Percentiles rank a stretch among this genome's conserved stretches.
Conservation (phyloP, 345 rosid species). For the Boechera divaricarpa region DNA sequence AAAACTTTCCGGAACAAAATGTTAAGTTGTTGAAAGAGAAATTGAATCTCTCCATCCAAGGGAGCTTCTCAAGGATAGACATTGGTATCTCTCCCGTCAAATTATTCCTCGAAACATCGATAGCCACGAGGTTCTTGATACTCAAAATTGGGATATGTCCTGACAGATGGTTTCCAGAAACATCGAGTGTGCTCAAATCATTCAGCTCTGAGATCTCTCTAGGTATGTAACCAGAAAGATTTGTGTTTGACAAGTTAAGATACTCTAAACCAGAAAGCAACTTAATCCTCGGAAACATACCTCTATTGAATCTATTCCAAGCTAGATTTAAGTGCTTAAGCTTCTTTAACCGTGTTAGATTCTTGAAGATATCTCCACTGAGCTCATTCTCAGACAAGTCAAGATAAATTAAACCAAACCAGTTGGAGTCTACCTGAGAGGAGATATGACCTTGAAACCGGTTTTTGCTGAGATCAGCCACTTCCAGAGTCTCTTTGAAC, state of each 20-base stretch:
- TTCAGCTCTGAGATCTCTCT: constrained; percentile 56
- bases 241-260: constrained; percentile 79
- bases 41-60: constrained; percentile 71
- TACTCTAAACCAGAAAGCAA: constrained; percentile 59
- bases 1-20: constrained; percentile 62
- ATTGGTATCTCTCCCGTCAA: constrained; percentile 80
- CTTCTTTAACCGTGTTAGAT: constrained; percentile 55
- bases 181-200: constrained; percentile 67
- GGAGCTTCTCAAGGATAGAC: constrained; percentile 60
- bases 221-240: constrained; percentile 70
- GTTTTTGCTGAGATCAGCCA: constrained; percentile 82
- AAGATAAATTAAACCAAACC: constrained; percentile 67
- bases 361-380: constrained; percentile 66
- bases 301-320: constrained; percentile 67
- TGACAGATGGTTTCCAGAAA: constrained; percentile 71
- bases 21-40: constrained; percentile 91
- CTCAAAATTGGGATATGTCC: constrained; percentile 63
- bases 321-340: constrained; percentile 85
- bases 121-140: constrained; percentile 54
- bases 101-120: constrained; percentile 83
- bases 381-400: constrained; percentile 92
- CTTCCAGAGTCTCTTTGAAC: constrained; percentile 56
- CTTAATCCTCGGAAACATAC: constrained; percentile 60
- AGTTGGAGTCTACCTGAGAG: constrained; percentile 78
- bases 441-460: constrained; percentile 78